phyloP scores from a whole-genome alignment of 2,329 filamentous ascomycete genomes.

The Lecanicillium sp. region DNA sequence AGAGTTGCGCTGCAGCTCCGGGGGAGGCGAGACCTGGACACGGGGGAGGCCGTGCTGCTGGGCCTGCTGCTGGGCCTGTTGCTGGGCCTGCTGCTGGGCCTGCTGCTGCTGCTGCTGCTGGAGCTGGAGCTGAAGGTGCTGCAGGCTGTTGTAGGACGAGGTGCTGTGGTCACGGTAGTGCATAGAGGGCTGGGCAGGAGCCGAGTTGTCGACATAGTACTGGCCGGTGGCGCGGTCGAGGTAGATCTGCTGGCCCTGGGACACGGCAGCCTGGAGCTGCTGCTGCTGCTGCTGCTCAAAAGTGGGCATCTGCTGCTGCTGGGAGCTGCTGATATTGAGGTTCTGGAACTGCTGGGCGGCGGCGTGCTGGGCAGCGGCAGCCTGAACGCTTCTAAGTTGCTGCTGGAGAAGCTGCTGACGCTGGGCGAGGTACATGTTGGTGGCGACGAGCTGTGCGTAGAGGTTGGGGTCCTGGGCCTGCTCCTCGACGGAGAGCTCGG shows the following conservation, averaged over 20 bases:
- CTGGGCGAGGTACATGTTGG: slow-evolving; percentile 86
- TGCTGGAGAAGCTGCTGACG: slow-evolving; percentile 94
- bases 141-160: slow-evolving; percentile 26
- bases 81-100: slow-evolving; percentile 18
- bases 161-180: slow-evolving; percentile 39
- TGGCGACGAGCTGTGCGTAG: slow-evolving; percentile 83
- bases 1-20: slow-evolving; percentile 46
- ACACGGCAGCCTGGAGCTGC: slow-evolving; percentile 32
- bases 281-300: slow-evolving; percentile 29
- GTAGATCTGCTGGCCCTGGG: slow-evolving; percentile 66
- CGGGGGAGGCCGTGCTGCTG: slow-evolving; percentile 52
- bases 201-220: slow-evolving; percentile 68
- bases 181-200: slow-evolving; percentile 35
- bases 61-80: slow-evolving; percentile 19
- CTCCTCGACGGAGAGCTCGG: slow-evolving; percentile 68
- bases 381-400: slow-evolving; percentile 78
- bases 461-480: slow-evolving; percentile 71
- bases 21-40: slow-evolving; percentile 77
- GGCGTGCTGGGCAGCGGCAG: slow-evolving; percentile 46
- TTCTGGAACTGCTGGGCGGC: slow-evolving; percentile 65
- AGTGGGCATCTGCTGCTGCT: slow-evolving; percentile 30
- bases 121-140: slow-evolving; percentile 18
- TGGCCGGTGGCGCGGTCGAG: slow-evolving; percentile 85
- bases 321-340: slow-evolving; percentile 57
- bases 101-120: slow-evolving; percentile 24